Conservation (phyloP, 192 early-diverging fungal species). For the Coemansia sp. region DNA sequence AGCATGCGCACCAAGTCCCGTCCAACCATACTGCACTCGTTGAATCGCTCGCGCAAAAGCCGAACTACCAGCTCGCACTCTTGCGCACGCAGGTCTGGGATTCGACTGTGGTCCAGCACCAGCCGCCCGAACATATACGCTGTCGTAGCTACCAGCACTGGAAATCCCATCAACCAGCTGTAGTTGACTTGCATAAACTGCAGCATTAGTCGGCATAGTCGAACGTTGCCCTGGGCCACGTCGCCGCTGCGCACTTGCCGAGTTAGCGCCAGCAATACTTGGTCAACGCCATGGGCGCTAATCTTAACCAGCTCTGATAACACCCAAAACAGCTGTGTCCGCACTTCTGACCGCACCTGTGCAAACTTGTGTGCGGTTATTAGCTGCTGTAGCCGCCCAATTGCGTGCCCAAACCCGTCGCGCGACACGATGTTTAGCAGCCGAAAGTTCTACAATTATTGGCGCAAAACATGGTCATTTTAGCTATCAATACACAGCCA, state of each 20-base stretch:
- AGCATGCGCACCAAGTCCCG: slow-evolving; percentile 68
- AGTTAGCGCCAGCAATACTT: slow-evolving; percentile 55
- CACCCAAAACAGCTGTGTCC: slow-evolving; percentile 62
- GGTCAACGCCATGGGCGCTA: slow-evolving; percentile 55
- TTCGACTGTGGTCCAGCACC: slow-evolving; percentile 58
- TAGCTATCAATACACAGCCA: background rate
- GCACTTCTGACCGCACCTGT: slow-evolving; percentile 34
- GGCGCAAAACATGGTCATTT: no score
- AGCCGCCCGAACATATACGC: slow-evolving; percentile 56
- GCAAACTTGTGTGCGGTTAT: slow-evolving; percentile 37
- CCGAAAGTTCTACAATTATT: slow-evolving; percentile 52
- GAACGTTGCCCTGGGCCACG: slow-evolving; percentile 46
- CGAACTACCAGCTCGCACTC: slow-evolving; percentile 56
- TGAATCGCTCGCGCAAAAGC: slow-evolving; percentile 61
- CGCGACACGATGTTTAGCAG: slow-evolving; percentile 63
- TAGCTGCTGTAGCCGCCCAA: slow-evolving; percentile 44
- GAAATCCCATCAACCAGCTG: slow-evolving; percentile 21
- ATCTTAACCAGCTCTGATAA: slow-evolving; percentile 57
- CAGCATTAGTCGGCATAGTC: slow-evolving; percentile 54
- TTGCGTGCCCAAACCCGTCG: slow-evolving; percentile 57
- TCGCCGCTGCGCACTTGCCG: slow-evolving; percentile 69
- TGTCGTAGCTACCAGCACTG: slow-evolving; percentile 37
- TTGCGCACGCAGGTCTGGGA: slow-evolving; percentile 47
- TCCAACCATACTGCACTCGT: slow-evolving; percentile 61
- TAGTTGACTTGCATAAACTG: slow-evolving; percentile 54